Base-by-base conservation (phyloP, 1,284 basidiomycete species). In the Ustilago crameri region DNA sequence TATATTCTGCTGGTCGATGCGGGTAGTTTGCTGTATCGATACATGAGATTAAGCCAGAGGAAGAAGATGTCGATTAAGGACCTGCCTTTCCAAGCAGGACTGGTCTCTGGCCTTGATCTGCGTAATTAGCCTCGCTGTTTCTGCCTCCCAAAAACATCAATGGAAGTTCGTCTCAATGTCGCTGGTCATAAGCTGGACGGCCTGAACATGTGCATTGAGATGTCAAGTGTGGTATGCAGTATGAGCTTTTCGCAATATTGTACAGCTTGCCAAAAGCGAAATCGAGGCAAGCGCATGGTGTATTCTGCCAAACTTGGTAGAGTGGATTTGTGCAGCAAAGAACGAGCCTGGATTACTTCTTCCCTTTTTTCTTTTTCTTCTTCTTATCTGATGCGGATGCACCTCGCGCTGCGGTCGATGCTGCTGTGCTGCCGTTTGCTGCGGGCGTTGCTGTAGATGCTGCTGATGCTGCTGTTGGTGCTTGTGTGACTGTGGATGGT, bases 1-100 rank as follows among this genome's bases (percentile, higher is more conserved):
- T 82, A 66, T 50, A 75, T 81, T 22, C 45, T 79, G 34, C 10
- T 74, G 35, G 79, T 77, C 42, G 80, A 82, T 50, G 61, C 63
- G 2, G 48, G 57, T 8, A 58, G 60, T 24, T 42, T 82, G 26
- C 45, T 70, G 14, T 80, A 75, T 44, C 60, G 75, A 5, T 79
- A 76, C 24, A 44, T 79, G 22, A 47, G 55, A 12, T 55, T 78
- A 20, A 57, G 59, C 24, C 79, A 78, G 53, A 54, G 70, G 18
- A 49, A 52, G 14, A 66, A 57, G 45, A 70, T 55, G 0, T 52
- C 51, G n/a, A 68, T 80, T 43, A 68, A 65, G 49, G 76, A 80
- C 34, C 43, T 78, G 3, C 78, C 78, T 3, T 80, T 80, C 48
- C 70, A 66, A 32, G 62, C 61, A 9, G 59, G 74, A 1, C 52